Conservation (phyloP, 2,329 filamentous ascomycete genomes). For the Fusarium ambrosium region DNA sequence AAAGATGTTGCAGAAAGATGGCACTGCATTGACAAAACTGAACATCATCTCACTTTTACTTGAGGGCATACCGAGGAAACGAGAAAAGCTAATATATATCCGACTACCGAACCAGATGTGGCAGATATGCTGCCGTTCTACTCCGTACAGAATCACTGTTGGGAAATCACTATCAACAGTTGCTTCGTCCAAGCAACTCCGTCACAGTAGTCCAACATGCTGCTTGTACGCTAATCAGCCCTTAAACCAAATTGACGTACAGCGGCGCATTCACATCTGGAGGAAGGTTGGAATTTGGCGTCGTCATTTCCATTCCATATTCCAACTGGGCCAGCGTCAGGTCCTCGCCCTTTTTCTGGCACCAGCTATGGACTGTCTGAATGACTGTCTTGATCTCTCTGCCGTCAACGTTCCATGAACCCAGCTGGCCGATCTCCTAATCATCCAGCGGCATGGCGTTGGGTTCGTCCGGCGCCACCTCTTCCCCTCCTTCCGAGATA, state of each 20-base stretch:
- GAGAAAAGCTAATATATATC: background rate
- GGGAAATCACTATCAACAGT: background rate
- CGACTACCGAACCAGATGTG: background rate
- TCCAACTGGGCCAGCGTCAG: slow-evolving; percentile 59
- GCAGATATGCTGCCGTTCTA: background rate
- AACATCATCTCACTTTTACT: no score
- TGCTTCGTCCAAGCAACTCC: background rate
- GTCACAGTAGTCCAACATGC: no score
- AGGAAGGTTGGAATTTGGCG: no score
- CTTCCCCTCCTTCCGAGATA: background rate
- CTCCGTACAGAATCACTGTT: background rate
- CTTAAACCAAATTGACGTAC: slow-evolving; percentile 38
- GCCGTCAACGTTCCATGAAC: slow-evolving; percentile 59
- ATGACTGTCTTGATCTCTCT: slow-evolving; percentile 63
- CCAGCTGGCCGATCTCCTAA: slow-evolving; percentile 55
- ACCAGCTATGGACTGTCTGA: slow-evolving; percentile 62
- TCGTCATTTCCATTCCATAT: slow-evolving; percentile 56
- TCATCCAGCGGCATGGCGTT: slow-evolving; percentile 44
- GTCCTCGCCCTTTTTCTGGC: slow-evolving; percentile 58
- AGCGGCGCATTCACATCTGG: slow-evolving; percentile 34
- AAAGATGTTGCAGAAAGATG: no score
- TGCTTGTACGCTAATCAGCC: background rate
- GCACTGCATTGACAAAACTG: no score
- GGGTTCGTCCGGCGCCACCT: background rate
- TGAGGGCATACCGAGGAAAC: background rate